Evolutionary conservation across 257 asterid species (phyloP), one percentile per base, ranked within the genome.

Genomic region (Gardenia jasminoides): DNA sequence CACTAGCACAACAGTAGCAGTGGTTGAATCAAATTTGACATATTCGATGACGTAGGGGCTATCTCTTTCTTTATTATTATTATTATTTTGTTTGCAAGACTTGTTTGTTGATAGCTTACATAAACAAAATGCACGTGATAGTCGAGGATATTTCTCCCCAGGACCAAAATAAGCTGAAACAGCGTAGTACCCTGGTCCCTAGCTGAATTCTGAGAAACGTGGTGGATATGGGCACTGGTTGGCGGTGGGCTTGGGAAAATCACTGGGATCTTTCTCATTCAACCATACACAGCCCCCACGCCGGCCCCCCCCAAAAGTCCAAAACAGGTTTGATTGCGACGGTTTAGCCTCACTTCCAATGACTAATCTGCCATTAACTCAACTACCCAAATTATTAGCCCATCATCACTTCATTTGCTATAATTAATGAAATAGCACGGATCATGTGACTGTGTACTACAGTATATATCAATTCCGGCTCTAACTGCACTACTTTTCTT

Each of bases 51-150:
- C 79, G 82, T 80, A 86, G 66, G 79, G 80, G 76, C 79, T 73
- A 80, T 67, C 4, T n/a, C n/a, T n/a, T n/a, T n/a, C n/a, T n/a
- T n/a, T n/a, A n/a, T n/a, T n/a, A n/a, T n/a, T n/a, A n/a, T n/a
- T n/a, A n/a, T 36, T 36, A 80, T 10, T 41, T 28, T 7, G 22
- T 17, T 71, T 70, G 70, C 31, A 78, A 70, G 77, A 69, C 70
- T 78, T 70, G 33, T 66, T 82, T 71, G 22, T 6, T 12, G 69
- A 64, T 28, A 12, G 19, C 26, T 2, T 41, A 73, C 77, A 52
- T 28, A 71, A 85, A 83, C 75, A 81, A 88, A 83, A 74, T 82
- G 88, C 93, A 92, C 97, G 97, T 91, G 94, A 76, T 67, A 43
- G 75, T n/a, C 76, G 71, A 81, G 84, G 90, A 85, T 79, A 85